phyloP scores from a whole-genome alignment of 176 grass and related monocot genomes.

The Musa troglodytarum region DNA sequence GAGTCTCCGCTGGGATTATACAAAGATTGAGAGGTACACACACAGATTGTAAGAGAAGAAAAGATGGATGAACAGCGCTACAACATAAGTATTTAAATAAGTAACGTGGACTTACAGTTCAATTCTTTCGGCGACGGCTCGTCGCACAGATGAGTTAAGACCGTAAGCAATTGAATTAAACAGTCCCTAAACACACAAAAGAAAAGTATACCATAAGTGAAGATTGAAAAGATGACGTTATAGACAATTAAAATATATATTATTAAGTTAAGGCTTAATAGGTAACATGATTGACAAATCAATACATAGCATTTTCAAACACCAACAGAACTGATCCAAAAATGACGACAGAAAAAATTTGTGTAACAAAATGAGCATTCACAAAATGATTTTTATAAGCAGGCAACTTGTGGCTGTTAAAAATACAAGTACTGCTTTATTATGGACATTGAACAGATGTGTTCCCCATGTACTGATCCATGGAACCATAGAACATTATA shows the following conservation, averaged over 20 bases:
- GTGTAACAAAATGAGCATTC: neutral
- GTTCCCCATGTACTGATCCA: neutral
- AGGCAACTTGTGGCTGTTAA: neutral
- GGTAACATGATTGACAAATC: too few relatives aligned
- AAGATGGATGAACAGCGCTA: too few relatives aligned
- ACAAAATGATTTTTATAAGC: neutral
- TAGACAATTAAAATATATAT: neutral
- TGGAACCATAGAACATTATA: neutral
- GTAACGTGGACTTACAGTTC: conserved; percentile 45
- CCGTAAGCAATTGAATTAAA: conserved; percentile 98
- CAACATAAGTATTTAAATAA: neutral
- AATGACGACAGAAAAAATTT: neutral
- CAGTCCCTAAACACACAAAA: conserved; percentile 39
- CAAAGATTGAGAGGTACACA: neutral
- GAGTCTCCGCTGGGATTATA: neutral
- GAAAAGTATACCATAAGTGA: conserved; percentile 16
- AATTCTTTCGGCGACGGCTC: conserved; percentile 79
- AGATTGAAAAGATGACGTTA: neutral
- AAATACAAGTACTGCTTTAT: neutral
- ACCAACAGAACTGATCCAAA: neutral
- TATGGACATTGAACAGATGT: neutral
- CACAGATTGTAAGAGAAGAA: neutral
- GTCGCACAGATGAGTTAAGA: conserved; percentile 80
- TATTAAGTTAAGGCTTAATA: neutral
- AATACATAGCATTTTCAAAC: neutral